Percentiles rank a stretch among this genome's conserved stretches.
These are phyloP conservation scores for Sistotremastrum suecicum DNA, from an alignment of 768 basidiomycete species.

Conservation along the genomic window DNA sequence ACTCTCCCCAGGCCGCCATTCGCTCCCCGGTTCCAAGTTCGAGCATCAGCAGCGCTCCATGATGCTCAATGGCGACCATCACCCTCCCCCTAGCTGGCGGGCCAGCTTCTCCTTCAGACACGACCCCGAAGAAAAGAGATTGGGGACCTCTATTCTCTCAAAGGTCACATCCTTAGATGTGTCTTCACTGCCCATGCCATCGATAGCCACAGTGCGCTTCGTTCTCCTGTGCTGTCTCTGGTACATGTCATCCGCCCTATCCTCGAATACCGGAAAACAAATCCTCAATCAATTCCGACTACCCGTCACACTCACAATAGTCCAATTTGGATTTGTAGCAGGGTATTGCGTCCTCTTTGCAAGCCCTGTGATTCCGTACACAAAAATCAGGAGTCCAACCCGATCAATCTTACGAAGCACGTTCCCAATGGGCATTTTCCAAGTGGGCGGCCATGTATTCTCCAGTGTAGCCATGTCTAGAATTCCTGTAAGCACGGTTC, in stretches of 20 bases:
- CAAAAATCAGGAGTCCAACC: slow-evolving; percentile 57
- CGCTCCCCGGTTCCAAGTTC: too few relatives aligned
- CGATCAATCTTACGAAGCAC: slow-evolving; percentile 62
- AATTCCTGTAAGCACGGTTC: slow-evolving; percentile 94
- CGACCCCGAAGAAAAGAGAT: background rate
- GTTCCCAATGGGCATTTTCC: slow-evolving; percentile 92
- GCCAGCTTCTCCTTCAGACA: background rate
- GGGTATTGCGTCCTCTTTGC: slow-evolving; percentile 76
- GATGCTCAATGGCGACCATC: too few relatives aligned
- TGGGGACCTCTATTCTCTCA: background rate
- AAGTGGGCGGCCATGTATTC: slow-evolving; percentile 96
- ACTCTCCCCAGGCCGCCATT: too few relatives aligned
- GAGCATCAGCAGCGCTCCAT: too few relatives aligned
- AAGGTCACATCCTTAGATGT: background rate
- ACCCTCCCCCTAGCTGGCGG: background rate
- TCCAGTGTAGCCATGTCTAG: slow-evolving; percentile 94
- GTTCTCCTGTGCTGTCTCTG: slow-evolving; percentile 75
- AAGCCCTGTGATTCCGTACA: slow-evolving; percentile 55
- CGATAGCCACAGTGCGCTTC: slow-evolving; percentile 34
- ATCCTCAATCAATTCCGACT: slow-evolving; percentile 88
- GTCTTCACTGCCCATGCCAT: slow-evolving; percentile 1
- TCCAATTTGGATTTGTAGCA: slow-evolving; percentile 94
- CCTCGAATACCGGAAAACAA: slow-evolving; percentile 92
- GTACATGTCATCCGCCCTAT: slow-evolving; percentile 88
- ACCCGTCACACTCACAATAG: slow-evolving; percentile 92